Conservation (phyloP, 345 rosid species). For the Pseudoturritis turrita region DNA sequence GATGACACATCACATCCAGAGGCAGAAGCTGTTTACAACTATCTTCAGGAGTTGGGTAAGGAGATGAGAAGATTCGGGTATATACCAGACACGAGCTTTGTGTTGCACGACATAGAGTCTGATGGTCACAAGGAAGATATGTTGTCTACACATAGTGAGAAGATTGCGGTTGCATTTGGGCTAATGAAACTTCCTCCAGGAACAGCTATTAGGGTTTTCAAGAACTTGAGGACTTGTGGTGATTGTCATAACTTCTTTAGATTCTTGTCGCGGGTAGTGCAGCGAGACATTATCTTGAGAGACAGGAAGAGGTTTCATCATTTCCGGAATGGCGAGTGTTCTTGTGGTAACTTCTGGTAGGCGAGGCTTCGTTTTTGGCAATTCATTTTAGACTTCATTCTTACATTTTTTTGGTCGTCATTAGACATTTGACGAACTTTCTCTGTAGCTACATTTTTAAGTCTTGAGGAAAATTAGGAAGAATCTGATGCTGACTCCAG, state of each 20-base stretch:
- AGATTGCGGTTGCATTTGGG: constrained; percentile 35
- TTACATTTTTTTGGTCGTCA: background rate
- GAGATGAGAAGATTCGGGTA: constrained; percentile 29
- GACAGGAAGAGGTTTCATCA: constrained; percentile 39
- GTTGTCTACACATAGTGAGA: constrained; percentile 34
- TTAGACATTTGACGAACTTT: background rate
- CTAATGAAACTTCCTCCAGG: constrained; percentile 32
- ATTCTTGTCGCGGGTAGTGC: constrained; percentile 25
- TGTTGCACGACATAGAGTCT: constrained; percentile 34
- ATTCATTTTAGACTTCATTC: constrained; percentile 2
- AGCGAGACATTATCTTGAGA: constrained; percentile 33
- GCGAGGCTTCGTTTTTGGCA: background rate
- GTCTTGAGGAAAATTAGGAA: background rate
- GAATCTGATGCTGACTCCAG: background rate
- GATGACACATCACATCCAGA: constrained; percentile 35
- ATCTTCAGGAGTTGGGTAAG: constrained; percentile 27
- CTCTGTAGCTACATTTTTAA: background rate
- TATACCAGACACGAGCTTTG: constrained; percentile 35
- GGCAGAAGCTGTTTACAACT: constrained; percentile 28
- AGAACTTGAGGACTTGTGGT: constrained; percentile 38
- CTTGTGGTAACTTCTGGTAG: constrained; percentile 39
- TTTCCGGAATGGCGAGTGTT: constrained; percentile 32
- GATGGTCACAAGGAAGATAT: constrained; percentile 27
- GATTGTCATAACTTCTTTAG: constrained; percentile 34
- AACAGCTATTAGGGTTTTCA: constrained; percentile 29